Base-by-base conservation (phyloP, 2,329 filamentous ascomycete genomes). In the Leptographium radiaticola region DNA sequence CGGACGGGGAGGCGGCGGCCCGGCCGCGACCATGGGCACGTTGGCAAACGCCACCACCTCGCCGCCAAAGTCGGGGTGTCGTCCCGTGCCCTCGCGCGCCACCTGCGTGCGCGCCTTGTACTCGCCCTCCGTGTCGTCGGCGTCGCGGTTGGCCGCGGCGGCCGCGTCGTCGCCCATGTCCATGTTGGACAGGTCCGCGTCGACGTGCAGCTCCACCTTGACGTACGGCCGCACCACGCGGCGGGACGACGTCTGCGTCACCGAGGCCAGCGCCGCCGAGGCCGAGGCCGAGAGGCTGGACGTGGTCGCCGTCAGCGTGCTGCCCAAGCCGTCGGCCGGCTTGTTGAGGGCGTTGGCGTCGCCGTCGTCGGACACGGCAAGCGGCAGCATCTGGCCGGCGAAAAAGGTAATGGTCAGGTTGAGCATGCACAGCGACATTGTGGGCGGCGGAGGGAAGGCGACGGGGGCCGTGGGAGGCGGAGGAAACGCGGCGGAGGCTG, bases 201-300 rank as follows among this genome's bases (percentile, higher is more conserved):
- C 88, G 31, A 89, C 81, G 70, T 96, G 90, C 55, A 96, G 68
- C 65, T 93, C 86, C 53, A 86, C 80, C 66, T 89, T 91, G 64
- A 95, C 71, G 65, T 93, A 95, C 0, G 89, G 89, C 56, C 81
- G 78, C 66, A 94, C 86, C 25, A 76, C 25, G n/a, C 53, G 49
- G 5, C 39, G 36, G n/a, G 52, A 4, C 1, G 49, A 20, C 2
- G 36, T 10, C 13, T 25, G 33, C 33, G 46, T 18, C 9, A 25
- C 16, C 31, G 46, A 31, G 38, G 15, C 16, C 25, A 25, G 25
- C 25, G 25, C 25, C 25, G 25, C 25, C 25, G 25, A 25, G 25
- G 25, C 25, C 25, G 25, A 25, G 25, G 25, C 25, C 25, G 25
- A 25, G 25, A 25, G 25, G 25, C 25, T 18, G 5, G 47, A 33